Evolutionary conservation across 345 rosid genomes (phyloP), one percentile per base, ranked within the genome.

Genomic region (Citrus trifoliata): DNA sequence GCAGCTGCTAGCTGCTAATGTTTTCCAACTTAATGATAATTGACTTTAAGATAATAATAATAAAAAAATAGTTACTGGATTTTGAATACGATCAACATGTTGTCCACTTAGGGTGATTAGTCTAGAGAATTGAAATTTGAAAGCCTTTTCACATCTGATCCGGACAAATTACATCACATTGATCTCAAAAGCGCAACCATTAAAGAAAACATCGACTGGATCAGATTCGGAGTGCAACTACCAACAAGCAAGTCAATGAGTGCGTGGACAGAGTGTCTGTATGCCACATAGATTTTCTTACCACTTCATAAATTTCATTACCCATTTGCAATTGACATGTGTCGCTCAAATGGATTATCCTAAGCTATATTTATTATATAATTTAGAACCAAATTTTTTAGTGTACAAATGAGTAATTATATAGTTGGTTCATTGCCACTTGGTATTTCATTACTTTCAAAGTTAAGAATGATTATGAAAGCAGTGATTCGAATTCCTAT

Each of bases 81-180:
- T n/a, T 69, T 63, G 16, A 76, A 71, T 73, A 78, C 78, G 76
- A 68, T 78, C 71, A 61, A 40, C 12, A 75, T 33, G 79, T 40
- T 84, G 37, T 79, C 83, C 84, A 85, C 78, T 67, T 35, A 10
- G 67, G 38, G 27, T 24, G 32, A 62, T 32, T 8, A n/a, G n/a
- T 32, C 46, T 35, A 10, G 14, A 6, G 19, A 28, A 27, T 30
- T 6, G 19, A 66, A 59, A 46, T 69, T 40, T 6, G 19, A 66
- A 65, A 46, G 70, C 61, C 74, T 37, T 61, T 73, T 27, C 60
- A 51, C 71, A 60, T 24, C 75, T 79, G 70, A 79, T 69, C 74
- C n/a, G 13, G 55, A 51, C 30, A 81, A 35, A 60, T 55, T 19
- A 51, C 67, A 61, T 68, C 38, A 71, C 14, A 32, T 46, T 76